Conservation (phyloP, 192 early-diverging fungal genomes). For the Entophlyctis luteolus region DNA sequence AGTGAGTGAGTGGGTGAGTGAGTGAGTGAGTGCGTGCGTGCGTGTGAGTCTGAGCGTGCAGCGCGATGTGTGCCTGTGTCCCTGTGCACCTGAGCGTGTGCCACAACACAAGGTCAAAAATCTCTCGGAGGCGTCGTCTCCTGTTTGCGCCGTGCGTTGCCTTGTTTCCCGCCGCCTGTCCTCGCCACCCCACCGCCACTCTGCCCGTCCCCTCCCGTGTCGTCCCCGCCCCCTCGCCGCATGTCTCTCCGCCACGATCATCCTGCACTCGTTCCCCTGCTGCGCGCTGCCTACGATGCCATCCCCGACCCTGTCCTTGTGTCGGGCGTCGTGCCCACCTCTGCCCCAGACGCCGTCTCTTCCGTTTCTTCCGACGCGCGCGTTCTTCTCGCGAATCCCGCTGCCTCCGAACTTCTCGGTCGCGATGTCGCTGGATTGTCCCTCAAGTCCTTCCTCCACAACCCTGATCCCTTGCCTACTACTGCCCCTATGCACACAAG, state of each 20-base stretch:
- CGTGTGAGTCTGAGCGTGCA: too few relatives aligned
- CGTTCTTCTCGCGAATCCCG: conserved; percentile 8
- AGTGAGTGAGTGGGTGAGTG: too few relatives aligned
- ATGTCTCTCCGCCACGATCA: too few relatives aligned
- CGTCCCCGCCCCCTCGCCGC: background rate
- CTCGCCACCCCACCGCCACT: background rate
- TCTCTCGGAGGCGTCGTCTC: too few relatives aligned
- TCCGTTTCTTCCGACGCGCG: background rate
- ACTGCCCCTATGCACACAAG: too few relatives aligned
- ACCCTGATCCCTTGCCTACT: background rate
- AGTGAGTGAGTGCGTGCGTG: too few relatives aligned
- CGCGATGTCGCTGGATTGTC: background rate
- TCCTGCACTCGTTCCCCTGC: conserved; percentile 6
- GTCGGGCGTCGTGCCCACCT: background rate
- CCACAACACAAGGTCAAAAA: too few relatives aligned
- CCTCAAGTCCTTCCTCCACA: background rate
- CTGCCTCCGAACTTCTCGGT: conserved; percentile 1
- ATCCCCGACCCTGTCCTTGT: conserved; percentile 4
- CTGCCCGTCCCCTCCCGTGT: background rate
- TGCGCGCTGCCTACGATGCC: conserved; percentile 11
- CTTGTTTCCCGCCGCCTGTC: background rate
- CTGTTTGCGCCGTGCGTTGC: too few relatives aligned
- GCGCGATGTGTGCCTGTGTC: too few relatives aligned
- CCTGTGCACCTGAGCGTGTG: too few relatives aligned
- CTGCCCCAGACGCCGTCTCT: background rate